These are phyloP conservation scores for Rhododendron vialii DNA, from an alignment of 148 eudicot species.

Conservation along the genomic window DNA sequence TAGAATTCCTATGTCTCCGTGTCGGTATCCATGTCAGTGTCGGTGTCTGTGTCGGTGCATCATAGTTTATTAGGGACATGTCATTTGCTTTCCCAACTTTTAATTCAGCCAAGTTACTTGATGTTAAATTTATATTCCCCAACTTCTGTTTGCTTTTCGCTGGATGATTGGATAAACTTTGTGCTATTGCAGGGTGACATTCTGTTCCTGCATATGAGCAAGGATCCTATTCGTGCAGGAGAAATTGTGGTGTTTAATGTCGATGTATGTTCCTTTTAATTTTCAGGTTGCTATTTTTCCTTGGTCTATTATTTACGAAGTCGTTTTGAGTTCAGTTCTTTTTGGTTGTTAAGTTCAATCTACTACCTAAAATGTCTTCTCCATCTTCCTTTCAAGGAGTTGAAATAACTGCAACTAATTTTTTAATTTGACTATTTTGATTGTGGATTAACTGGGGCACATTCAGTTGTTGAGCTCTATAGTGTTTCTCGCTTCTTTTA, in stretches of 20 bases:
- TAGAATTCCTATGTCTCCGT: no score
- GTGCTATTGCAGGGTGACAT: constrained; percentile 55
- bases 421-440: background rate
- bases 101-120: background rate
- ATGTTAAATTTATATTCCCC: background rate
- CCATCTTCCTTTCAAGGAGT: background rate
- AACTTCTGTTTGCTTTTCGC: background rate
- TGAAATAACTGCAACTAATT: background rate
- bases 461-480: background rate
- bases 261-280: constrained; percentile 30
- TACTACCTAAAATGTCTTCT: background rate
- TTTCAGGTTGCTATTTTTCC: background rate
- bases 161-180: background rate
- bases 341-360: background rate
- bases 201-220: constrained; percentile 15
- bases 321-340: background rate
- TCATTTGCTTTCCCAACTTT: background rate
- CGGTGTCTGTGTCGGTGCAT: no score
- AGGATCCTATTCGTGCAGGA: constrained; percentile 57
- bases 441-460: background rate
- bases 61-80: background rate
- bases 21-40: no score
- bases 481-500: background rate
- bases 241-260: constrained; percentile 70
- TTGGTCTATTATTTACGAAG: background rate